Evolutionary conservation across 1,284 basidiomycete species (phyloP).

Genomic region (Papiliotrema terrestris): DNA sequence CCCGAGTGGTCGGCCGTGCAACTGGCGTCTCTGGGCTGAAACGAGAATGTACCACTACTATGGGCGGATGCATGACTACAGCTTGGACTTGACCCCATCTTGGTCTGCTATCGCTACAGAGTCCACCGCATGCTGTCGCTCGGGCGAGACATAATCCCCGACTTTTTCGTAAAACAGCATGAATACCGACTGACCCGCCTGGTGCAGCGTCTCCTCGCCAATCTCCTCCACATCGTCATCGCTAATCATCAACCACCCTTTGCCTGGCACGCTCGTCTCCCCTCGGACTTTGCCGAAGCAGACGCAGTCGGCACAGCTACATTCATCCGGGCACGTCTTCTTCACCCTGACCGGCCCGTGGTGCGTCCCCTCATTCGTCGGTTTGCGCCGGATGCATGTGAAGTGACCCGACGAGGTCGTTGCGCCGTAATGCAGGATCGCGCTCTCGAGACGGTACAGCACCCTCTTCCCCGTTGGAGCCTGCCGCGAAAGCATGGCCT

Average conservation of each 20-base stretch:
- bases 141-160: conserved; percentile 23
- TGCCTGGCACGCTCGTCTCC: conserved; percentile 40
- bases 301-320: conserved; percentile 29
- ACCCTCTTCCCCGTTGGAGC: conserved; percentile 47
- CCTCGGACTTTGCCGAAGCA: conserved; percentile 35
- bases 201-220: conserved; percentile 67
- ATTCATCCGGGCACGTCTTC: conserved; percentile 38
- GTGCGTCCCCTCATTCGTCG: conserved; percentile 32
- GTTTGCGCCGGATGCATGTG: conserved; percentile 80
- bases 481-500: background rate
- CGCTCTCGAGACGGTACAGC: conserved; percentile 72
- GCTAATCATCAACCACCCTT: conserved; percentile 72
- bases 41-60: background rate
- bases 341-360: conserved; percentile 18
- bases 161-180: conserved; percentile 89
- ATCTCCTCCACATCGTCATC: conserved; percentile 78
- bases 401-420: conserved; percentile 88
- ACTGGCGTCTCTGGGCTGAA: conserved; percentile 21
- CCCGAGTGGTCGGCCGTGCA: conserved; percentile 40
- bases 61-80: background rate
- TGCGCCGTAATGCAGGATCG: conserved; percentile 81
- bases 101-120: background rate
- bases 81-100: background rate
- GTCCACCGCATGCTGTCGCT: background rate
- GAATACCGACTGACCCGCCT: conserved; percentile 59